Evolutionary conservation across 495 filamentous ascomycete genomes (phyloP), one percentile per base, ranked within the genome.

Genomic region (Lasiosphaeriaceae sp.): DNA sequence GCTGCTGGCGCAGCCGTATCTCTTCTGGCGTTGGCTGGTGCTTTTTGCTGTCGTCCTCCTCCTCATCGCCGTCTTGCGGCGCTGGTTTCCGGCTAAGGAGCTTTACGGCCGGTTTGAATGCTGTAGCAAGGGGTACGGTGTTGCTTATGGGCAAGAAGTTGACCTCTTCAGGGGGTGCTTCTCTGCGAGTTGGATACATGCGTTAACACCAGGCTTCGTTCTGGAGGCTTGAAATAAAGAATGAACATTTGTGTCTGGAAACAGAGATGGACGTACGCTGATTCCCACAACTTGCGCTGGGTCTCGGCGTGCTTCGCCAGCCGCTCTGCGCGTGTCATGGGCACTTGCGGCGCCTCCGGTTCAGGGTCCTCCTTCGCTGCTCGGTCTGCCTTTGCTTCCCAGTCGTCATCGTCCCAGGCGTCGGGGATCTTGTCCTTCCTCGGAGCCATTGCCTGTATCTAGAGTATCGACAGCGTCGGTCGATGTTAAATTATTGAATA

Each of bases 371-470:
- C 73, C 71, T 82, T 69, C 21, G 72, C 61, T 50, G 63, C 63
- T 45, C 71, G 65, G 66, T 96, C 90, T 37, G 88, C 90, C 66
- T 88, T 78, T 5, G 73, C 74, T 67, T 92, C 88, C 90, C 90
- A 96, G 63, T 96, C 89, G 60, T 93, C 90, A 58, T 92, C 90
- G 54, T 79, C 92, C 92, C 92, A 96, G 47, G 89, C 90, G 67
- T 96, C 85, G 29, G 90, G 86, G 55, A 85, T 71, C 43, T 75
- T 71, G 65, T 63, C 54, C 71, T 72, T 48, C 61, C 76, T 78
- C 55, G 4, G 26, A 31, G 78, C 82, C 79, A 86, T 87, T 58
- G 60, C n/a, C n/a, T 70, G 26, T 19, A 12, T 9, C n/a, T 6
- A 11, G 26, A 17, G 7, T 7, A 48, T 8, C 16, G 20, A 29